Conservation (phyloP, 352 stramenopile species). For the Phytophthora cryptogea region DNA sequence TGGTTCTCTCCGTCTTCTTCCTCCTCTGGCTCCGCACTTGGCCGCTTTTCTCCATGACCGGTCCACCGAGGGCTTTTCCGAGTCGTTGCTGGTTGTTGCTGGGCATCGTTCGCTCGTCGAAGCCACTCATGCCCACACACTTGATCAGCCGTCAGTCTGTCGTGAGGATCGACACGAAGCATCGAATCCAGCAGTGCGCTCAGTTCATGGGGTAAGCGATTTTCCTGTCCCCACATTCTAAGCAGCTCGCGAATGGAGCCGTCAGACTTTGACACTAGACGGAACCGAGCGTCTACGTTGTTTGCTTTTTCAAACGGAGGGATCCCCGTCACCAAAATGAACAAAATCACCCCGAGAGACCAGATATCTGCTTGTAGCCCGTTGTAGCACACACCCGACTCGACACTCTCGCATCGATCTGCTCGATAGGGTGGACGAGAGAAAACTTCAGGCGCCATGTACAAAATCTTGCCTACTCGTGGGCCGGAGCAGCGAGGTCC, state of each 20-base stretch:
- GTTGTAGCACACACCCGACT: conserved; percentile 37
- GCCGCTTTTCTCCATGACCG: conserved; percentile 17
- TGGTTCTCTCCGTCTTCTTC: conserved; percentile 20
- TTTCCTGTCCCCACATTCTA: conserved; percentile 43
- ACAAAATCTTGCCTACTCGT: conserved; percentile 63
- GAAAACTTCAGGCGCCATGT: conserved; percentile 72
- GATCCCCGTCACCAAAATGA: conserved; percentile 60
- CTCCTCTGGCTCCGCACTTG: conserved; percentile 17
- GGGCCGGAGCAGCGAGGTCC: conserved; percentile 39
- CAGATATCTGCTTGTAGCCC: conserved; percentile 61
- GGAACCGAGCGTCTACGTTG: conserved; percentile 59
- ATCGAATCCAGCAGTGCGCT: conserved; percentile 44
- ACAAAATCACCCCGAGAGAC: conserved; percentile 70
- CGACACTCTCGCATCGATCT: conserved; percentile 5
- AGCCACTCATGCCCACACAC: conserved; percentile 55
- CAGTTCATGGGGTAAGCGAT: conserved; percentile 34
- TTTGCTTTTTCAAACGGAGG: conserved; percentile 51
- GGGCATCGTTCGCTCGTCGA: not conserved
- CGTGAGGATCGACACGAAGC: conserved; percentile 37
- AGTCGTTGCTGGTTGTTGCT: not conserved
- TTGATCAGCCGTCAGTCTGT: conserved; percentile 41
- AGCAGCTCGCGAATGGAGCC: conserved; percentile 45
- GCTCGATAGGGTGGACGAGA: conserved; percentile 10
- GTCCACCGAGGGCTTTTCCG: conserved; percentile 16
- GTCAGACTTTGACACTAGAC: conserved; percentile 37